Evolutionary conservation across 2,329 filamentous ascomycete genomes (phyloP).

Genomic region (Aspergillus alliaceus): DNA sequence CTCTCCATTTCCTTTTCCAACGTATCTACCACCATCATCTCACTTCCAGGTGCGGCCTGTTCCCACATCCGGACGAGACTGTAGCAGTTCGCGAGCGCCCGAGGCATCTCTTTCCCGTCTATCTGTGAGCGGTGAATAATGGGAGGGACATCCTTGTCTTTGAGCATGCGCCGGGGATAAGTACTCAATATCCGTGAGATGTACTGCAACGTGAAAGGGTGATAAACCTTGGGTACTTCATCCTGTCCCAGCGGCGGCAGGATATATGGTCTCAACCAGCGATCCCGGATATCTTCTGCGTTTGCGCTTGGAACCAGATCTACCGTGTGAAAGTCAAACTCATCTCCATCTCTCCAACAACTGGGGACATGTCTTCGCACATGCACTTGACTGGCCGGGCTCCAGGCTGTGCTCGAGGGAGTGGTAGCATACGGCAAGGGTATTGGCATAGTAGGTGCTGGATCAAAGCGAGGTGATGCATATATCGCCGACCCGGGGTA

Average conservation of each 20-base stretch:
- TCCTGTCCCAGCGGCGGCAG: constrained; percentile 14
- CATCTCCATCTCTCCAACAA: not conserved
- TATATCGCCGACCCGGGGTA: not conserved
- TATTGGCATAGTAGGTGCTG: not conserved
- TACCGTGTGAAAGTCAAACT: constrained; percentile 11
- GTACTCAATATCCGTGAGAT: constrained; percentile 24
- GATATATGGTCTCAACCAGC: constrained; percentile 28
- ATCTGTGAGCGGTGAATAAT: constrained; percentile 28
- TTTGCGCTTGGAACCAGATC: constrained; percentile 18
- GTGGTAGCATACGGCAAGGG: not conserved
- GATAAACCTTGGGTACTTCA: constrained; percentile 22
- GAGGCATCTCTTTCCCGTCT: constrained; percentile 3
- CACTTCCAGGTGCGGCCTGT: constrained; percentile 26
- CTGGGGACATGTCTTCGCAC: not conserved
- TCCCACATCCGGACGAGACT: constrained; percentile 29
- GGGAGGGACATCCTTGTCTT: constrained; percentile 18
- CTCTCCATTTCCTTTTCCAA: constrained; percentile 28
- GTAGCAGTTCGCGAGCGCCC: constrained; percentile 25
- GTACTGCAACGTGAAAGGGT: constrained; percentile 24
- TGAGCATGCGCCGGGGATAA: constrained; percentile 23
- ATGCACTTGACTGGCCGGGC: not conserved
- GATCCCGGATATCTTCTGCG: constrained; percentile 27
- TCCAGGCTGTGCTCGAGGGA: not conserved
- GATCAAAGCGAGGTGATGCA: not conserved
- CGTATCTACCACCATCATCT: constrained; percentile 20